These are phyloP conservation scores for Myxozyma kluyveri DNA, from an alignment of 805 yeast genomes.

Conservation along the genomic window DNA sequence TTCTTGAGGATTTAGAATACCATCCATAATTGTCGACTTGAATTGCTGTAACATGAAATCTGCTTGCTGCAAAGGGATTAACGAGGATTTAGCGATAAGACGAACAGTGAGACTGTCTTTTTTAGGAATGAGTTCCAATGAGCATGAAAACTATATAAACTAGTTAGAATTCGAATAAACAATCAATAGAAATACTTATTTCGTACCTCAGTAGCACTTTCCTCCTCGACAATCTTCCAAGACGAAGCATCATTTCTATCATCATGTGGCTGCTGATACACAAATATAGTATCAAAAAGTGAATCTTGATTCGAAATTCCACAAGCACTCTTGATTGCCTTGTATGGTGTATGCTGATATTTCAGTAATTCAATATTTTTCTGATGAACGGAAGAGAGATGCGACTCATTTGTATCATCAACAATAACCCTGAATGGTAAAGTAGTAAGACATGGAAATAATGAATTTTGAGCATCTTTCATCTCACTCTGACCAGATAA, in stretches of 20 bases:
- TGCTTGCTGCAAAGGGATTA: constrained; percentile 24
- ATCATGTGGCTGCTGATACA: constrained; percentile 13
- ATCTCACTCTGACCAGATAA: constrained; percentile 27
- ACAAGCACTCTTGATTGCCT: constrained; percentile 6
- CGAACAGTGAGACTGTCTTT: constrained; percentile 1
- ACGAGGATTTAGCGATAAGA: constrained; percentile 1
- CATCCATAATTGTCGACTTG: constrained; percentile 8
- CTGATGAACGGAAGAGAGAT: constrained; percentile 5
- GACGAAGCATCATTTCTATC: neutral
- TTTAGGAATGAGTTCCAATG: constrained; percentile 24
- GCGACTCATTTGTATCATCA: constrained; percentile 21
- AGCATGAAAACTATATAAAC: constrained; percentile 7
- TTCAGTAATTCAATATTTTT: constrained; percentile 3
- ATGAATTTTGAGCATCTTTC: constrained; percentile 1
- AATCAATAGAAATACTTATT: neutral
- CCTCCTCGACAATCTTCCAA: constrained; percentile 13
- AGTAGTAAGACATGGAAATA: constrained; percentile 30
- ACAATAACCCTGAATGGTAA: constrained; percentile 24
- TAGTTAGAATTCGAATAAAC: neutral
- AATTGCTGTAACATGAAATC: constrained; percentile 20
- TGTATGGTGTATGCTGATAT: constrained; percentile 26
- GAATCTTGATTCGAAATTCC: neutral
- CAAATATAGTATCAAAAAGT: constrained; percentile 28
- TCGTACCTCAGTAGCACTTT: constrained; percentile 16
- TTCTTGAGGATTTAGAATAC: constrained; percentile 1